These are phyloP conservation scores for Lachnellula occidentalis DNA, from an alignment of 2,329 filamentous ascomycete species.

Conservation along the genomic window DNA sequence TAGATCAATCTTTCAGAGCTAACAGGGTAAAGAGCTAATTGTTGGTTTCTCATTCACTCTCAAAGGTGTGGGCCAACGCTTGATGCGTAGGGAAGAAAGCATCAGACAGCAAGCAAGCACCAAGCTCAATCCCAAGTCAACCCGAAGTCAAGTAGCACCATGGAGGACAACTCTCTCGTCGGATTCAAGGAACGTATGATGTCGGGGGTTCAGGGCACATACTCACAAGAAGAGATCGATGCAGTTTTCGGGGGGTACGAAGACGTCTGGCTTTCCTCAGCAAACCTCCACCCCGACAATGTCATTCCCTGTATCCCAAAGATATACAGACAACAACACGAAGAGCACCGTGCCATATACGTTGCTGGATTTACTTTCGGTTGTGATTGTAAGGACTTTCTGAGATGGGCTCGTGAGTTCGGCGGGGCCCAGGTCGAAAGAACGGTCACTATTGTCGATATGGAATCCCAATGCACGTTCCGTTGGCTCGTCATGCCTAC, in stretches of 20 bases:
- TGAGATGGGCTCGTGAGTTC: conserved; percentile 6
- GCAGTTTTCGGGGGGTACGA: neutral
- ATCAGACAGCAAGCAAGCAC: neutral
- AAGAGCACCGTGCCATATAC: conserved; percentile 19
- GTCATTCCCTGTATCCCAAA: conserved; percentile 19
- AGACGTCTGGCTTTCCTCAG: conserved; percentile 15
- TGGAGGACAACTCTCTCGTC: neutral
- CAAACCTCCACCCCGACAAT: neutral
- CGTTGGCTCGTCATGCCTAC: conserved; percentile 23
- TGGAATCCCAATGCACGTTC: conserved; percentile 15
- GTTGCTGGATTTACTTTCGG: conserved; percentile 15
- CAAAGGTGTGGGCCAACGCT: no score
- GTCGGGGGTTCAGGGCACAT: neutral
- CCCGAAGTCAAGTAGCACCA: neutral
- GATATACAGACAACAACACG: conserved; percentile 11
- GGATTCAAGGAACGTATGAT: neutral
- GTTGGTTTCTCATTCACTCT: no score
- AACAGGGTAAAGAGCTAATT: no score
- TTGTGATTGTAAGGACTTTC: conserved; percentile 3
- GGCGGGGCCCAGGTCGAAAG: conserved; percentile 14
- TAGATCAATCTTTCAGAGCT: no score
- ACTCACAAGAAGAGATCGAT: neutral
- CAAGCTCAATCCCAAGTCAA: neutral
- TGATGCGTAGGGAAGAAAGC: neutral
- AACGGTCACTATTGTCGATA: conserved; percentile 16